Evolutionary conservation across 495 filamentous ascomycete species (phyloP).

Genomic region (Penicillium coffeae): DNA sequence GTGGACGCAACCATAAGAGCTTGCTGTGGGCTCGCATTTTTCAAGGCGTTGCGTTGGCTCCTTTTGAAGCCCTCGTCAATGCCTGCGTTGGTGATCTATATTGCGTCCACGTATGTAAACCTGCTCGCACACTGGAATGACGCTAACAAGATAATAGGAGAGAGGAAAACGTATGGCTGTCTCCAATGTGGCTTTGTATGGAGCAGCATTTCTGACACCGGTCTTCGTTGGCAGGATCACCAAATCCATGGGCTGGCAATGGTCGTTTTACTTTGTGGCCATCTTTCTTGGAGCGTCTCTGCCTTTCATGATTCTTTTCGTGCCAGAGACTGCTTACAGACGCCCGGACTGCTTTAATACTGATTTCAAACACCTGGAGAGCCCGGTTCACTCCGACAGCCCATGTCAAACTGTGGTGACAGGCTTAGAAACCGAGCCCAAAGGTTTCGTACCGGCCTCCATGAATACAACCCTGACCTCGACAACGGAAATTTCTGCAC

Average conservation of each 20-base stretch:
- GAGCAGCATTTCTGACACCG: conserved; percentile 87
- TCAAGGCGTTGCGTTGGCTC: conserved; percentile 71
- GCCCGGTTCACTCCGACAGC: conserved; percentile 9
- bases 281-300: conserved; percentile 62
- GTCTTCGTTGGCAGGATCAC: conserved; percentile 87
- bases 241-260: conserved; percentile 66
- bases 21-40: conserved; percentile 72
- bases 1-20: conserved; percentile 59
- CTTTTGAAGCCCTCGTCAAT: conserved; percentile 75
- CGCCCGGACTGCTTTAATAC: conserved; percentile 62
- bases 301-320: conserved; percentile 68
- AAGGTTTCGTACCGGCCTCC: conserved; percentile 9
- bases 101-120: conserved; percentile 64
- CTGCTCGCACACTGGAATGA: background rate
- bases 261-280: conserved; percentile 71
- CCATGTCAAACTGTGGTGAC: conserved; percentile 9
- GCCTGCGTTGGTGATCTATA: conserved; percentile 73
- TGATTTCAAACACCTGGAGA: conserved; percentile 40
- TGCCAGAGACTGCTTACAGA: conserved; percentile 79
- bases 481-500: conserved; percentile 11
- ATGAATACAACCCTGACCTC: conserved; percentile 3
- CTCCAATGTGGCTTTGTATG: conserved; percentile 83
- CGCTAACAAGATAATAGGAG: conserved; percentile 45
- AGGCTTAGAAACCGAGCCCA: conserved; percentile 9
- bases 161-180: conserved; percentile 87